Evolutionary conservation across 2,329 filamentous ascomycete genomes (phyloP), one percentile per base, ranked within the genome.

Genomic region (Aureobasidium mangrovei): DNA sequence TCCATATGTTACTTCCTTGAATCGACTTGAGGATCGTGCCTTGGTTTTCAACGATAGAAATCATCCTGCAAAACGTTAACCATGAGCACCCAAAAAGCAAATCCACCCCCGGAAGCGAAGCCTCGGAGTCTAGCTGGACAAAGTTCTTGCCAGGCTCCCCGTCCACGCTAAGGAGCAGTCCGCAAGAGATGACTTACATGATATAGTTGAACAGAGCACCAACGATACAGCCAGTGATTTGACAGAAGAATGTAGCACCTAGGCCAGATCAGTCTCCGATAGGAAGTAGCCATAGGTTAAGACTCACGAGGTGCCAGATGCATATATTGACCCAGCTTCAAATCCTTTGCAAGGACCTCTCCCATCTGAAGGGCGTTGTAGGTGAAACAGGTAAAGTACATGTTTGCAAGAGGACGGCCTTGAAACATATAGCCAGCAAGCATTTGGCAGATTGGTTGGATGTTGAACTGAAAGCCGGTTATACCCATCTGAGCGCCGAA

Each of bases 361-460:
- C 60, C 67, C 51, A 66, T 63, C 29, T 55, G 33, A 4, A 65
- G 49, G 9, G 64, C 60, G 55, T 71, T 70, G 57, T 63, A 67
- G 3, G 61, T 63, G 24, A 36, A 56, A 26, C 32, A 38, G 28
- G 54, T 63, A 57, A 66, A 66, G 47, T 68, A 69, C 49, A 70
- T 63, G 57, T 67, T 67, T 7, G 66, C 65, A 0, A 69, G 53
- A 7, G 69, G 69, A 27, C 65, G 58, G 3, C 67, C 67, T 10
- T 70, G 74, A 51, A 72, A 68, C 54, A 79, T 64, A 33, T 77
- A 74, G 24, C 74, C 76, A 3, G 69, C 75, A 26, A 79, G 61
- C 69, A 77, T 73, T 60, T 78, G 74, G 7, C 71, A 67, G 31
- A 72, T 65, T 4, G 68, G 67, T 55, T 74, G 68, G 27, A 70